These are phyloP conservation scores for Neurospora sp. DNA, from an alignment of 495 filamentous ascomycete genomes.

Conservation along the genomic window DNA sequence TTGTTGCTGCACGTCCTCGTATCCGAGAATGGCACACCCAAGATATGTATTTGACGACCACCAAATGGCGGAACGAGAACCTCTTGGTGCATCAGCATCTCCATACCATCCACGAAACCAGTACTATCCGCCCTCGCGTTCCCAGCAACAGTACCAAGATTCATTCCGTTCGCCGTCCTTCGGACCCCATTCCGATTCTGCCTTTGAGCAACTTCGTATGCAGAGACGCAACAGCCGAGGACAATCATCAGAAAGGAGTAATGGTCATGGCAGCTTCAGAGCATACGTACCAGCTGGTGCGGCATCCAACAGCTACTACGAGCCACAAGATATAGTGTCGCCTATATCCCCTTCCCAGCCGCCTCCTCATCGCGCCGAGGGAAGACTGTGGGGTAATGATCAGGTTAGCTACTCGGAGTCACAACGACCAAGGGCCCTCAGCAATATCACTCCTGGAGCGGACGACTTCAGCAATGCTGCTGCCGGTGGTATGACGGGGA, in stretches of 20 bases:
- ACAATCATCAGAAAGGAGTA: slow-evolving; percentile 6
- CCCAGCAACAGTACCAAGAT: slow-evolving; percentile 15
- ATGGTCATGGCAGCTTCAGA: slow-evolving; percentile 3
- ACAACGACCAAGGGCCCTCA: slow-evolving; percentile 15
- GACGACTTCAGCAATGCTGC: slow-evolving; percentile 67
- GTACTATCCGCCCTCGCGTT: slow-evolving; percentile 9
- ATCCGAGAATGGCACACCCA: slow-evolving; percentile 14
- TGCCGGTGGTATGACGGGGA: slow-evolving; percentile 64
- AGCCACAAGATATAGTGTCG: slow-evolving; percentile 8
- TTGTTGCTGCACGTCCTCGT: neutral
- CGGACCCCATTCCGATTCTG: slow-evolving; percentile 30
- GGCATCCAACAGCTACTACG: slow-evolving; percentile 4
- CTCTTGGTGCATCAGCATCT: slow-evolving; percentile 18
- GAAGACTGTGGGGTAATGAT: slow-evolving; percentile 2
- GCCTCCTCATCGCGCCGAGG: slow-evolving; percentile 14
- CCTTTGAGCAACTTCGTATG: slow-evolving; percentile 30
- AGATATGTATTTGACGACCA: slow-evolving; percentile 25
- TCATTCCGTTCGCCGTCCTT: slow-evolving; percentile 14
- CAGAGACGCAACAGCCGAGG: slow-evolving; percentile 27
- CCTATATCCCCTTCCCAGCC: slow-evolving; percentile 13
- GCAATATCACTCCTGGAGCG: slow-evolving; percentile 57
- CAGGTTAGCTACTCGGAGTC: slow-evolving; percentile 9
- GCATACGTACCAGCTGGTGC: slow-evolving; percentile 8
- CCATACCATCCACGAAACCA: slow-evolving; percentile 7
- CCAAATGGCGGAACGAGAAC: slow-evolving; percentile 24